Percentiles rank a stretch among this genome's conserved stretches.
Conservation (phyloP, 768 basidiomycete species). For the Leccinum incarnatum region DNA sequence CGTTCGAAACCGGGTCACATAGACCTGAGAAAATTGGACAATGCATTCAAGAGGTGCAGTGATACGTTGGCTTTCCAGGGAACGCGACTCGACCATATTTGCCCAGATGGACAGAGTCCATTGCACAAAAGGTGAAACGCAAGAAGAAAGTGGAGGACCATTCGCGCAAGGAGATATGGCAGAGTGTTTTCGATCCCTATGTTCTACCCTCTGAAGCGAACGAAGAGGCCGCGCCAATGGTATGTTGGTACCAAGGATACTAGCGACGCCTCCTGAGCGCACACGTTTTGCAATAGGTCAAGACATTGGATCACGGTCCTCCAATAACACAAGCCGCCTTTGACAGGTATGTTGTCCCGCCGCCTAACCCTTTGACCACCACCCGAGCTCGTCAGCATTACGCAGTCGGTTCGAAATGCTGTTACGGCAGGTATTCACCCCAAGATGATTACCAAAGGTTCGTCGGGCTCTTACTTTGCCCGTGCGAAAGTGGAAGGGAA, state of each 20-base stretch:
- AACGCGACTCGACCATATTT: not conserved
- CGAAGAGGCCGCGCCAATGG: slow-evolving; percentile 20
- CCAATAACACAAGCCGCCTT: slow-evolving; percentile 76
- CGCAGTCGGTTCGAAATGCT: slow-evolving; percentile 62
- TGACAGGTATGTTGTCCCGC: slow-evolving; percentile 49
- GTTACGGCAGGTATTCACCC: slow-evolving; percentile 81
- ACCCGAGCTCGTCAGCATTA: slow-evolving; percentile 42
- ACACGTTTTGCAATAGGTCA: slow-evolving; percentile 43
- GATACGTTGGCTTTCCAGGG: not conserved
- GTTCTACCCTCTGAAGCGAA: slow-evolving; percentile 35
- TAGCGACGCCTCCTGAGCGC: slow-evolving; percentile 1
- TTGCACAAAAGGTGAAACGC: slow-evolving; percentile 80
- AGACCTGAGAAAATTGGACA: slow-evolving; percentile 76
- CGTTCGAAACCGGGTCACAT: slow-evolving; percentile 58
- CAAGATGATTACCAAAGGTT: slow-evolving; percentile 88
- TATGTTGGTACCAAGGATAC: slow-evolving; percentile 7
- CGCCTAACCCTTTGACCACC: not conserved
- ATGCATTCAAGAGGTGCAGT: slow-evolving; percentile 74
- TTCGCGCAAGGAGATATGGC: slow-evolving; percentile 70
- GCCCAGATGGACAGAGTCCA: slow-evolving; percentile 78
- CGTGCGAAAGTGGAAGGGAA: slow-evolving; percentile 73
- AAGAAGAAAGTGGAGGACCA: slow-evolving; percentile 69
- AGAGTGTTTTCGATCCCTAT: slow-evolving; percentile 75
- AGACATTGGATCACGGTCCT: slow-evolving; percentile 77
- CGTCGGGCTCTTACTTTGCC: slow-evolving; percentile 91